Evolutionary conservation across 495 filamentous ascomycete species (phyloP).

Genomic region (Annulohypoxylon moriforme): DNA sequence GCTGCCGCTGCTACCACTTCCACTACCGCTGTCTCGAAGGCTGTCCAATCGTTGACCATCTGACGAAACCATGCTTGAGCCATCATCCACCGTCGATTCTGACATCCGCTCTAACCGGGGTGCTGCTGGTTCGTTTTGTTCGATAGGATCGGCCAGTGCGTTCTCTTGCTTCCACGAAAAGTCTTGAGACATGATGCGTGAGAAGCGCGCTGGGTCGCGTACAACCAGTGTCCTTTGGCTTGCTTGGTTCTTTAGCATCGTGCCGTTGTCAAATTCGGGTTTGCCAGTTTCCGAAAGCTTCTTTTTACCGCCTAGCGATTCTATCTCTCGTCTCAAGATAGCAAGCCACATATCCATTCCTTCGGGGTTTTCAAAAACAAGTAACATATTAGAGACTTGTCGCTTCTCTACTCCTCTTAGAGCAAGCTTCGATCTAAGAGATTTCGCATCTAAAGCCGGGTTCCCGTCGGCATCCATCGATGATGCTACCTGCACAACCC

Average conservation of each 20-base stretch:
- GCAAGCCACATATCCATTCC: conserved; percentile 89
- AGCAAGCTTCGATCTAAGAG: conserved; percentile 77
- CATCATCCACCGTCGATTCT: conserved; percentile 52
- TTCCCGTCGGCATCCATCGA: conserved; percentile 70
- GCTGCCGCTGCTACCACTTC: conserved; percentile 49
- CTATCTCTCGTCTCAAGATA: conserved; percentile 73
- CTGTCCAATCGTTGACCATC: conserved; percentile 63
- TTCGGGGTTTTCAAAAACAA: conserved; percentile 83
- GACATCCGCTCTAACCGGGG: conserved; percentile 29
- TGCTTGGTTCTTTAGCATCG: conserved; percentile 57
- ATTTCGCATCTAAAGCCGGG: conserved; percentile 64
- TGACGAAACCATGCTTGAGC: conserved; percentile 60
- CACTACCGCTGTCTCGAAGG: conserved; percentile 57
- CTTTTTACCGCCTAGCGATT: conserved; percentile 74
- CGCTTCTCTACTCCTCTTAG: conserved; percentile 71
- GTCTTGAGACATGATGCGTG: conserved; percentile 50
- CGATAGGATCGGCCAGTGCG: conserved; percentile 31
- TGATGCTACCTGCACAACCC: conserved; percentile 91
- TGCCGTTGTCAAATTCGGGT: conserved; percentile 51
- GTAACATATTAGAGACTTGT: conserved; percentile 74
- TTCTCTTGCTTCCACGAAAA: conserved; percentile 50
- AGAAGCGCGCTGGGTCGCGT: conserved; percentile 62
- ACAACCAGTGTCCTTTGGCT: conserved; percentile 64
- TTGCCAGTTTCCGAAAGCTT: conserved; percentile 68
- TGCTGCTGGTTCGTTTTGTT: conserved; percentile 29